These are phyloP conservation scores for Botrytis galanthina DNA, from an alignment of 2,329 filamentous ascomycete genomes.

Conservation along the genomic window DNA sequence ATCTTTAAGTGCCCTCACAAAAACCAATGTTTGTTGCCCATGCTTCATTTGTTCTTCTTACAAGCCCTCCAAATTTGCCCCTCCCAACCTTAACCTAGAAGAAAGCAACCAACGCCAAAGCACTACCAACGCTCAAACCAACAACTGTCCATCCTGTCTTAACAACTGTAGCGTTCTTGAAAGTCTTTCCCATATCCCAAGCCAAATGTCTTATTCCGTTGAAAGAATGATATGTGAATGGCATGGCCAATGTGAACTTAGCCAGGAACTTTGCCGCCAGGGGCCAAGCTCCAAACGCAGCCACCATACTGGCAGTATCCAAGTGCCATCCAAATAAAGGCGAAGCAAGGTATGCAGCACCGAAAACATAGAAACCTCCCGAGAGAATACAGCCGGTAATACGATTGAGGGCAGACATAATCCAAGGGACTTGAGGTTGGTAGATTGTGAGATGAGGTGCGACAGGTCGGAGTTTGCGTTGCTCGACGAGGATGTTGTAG, in stretches of 20 bases:
- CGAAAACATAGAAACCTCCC: slow-evolving; percentile 65
- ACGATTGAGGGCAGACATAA: slow-evolving; percentile 58
- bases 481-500: slow-evolving; percentile 60
- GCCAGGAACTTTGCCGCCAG: slow-evolving; percentile 55
- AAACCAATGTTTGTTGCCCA: not conserved
- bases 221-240: slow-evolving; percentile 66
- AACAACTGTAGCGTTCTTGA: slow-evolving; percentile 64
- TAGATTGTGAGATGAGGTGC: slow-evolving; percentile 71
- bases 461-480: slow-evolving; percentile 66
- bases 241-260: slow-evolving; percentile 59
- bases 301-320: slow-evolving; percentile 61
- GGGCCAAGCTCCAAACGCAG: slow-evolving; percentile 62
- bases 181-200: slow-evolving; percentile 64
- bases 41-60: slow-evolving; percentile 8
- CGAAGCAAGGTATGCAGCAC: slow-evolving; percentile 62
- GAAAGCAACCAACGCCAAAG: slow-evolving; percentile 39
- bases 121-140: slow-evolving; percentile 52
- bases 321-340: slow-evolving; percentile 67
- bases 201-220: slow-evolving; percentile 71
- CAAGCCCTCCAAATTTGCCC: not conserved
- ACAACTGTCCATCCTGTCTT: slow-evolving; percentile 63
- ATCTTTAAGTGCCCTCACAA: not conserved
- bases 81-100: slow-evolving; percentile 22
- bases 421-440: slow-evolving; percentile 68
- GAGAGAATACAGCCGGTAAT: slow-evolving; percentile 61